Evolutionary conservation across 257 asterid genomes (phyloP).

Genomic region (Lycium ferocissimum): DNA sequence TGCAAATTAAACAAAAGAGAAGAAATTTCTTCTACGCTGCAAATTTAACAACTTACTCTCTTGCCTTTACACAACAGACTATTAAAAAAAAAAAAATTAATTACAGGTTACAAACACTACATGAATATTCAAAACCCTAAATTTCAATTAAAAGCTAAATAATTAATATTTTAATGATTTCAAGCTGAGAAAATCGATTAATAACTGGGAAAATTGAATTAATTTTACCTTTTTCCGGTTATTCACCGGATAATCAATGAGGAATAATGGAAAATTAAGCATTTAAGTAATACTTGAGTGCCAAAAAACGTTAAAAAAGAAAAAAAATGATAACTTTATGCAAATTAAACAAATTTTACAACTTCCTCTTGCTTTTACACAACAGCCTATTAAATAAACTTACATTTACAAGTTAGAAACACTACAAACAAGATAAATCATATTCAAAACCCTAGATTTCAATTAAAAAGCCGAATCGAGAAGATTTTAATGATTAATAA

Average conservation of each 20-base stretch:
- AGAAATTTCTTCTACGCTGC: too few relatives aligned
- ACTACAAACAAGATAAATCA: too few relatives aligned
- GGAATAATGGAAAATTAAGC: not conserved
- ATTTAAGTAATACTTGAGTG: too few relatives aligned
- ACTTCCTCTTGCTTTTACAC: not conserved
- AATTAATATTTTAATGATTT: not conserved
- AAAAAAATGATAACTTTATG: not conserved
- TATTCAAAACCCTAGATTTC: not conserved
- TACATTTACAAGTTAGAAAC: too few relatives aligned
- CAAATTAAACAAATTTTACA: not conserved
- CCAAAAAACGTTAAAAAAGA: too few relatives aligned
- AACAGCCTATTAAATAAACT: not conserved
- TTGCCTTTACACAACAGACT: not conserved
- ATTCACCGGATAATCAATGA: too few relatives aligned
- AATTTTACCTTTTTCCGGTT: not conserved
- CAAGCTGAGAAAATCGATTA: not conserved
- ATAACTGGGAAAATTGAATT: not conserved
- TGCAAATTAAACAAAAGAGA: not conserved
- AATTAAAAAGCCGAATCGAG: too few relatives aligned
- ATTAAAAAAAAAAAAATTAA: not conserved
- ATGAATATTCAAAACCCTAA: slow-evolving; percentile 1
- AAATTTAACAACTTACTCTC: not conserved
- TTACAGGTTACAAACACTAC: not conserved
- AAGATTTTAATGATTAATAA: not conserved
- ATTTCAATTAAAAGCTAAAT: not conserved